Evolutionary conservation across 176 grass and related monocot genomes (phyloP).

Genomic region (Oryza meridionalis): DNA sequence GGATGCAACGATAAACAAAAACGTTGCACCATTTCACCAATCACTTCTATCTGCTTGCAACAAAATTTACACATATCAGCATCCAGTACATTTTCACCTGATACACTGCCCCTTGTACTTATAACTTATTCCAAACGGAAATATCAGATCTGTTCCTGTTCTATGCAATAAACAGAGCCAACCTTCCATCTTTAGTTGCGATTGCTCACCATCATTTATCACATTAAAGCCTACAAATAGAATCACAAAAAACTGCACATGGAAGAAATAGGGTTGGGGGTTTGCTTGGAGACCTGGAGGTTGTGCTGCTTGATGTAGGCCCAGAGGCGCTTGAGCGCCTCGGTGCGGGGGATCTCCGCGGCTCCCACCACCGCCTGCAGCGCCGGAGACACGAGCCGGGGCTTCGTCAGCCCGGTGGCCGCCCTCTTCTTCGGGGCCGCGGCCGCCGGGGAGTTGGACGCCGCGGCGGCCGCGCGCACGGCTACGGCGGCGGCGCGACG

Average conservation of each 20-base stretch:
- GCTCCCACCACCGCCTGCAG: conserved; percentile 76
- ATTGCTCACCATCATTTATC: not conserved
- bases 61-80: not conserved
- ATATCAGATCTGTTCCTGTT: not conserved
- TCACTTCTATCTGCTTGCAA: no score
- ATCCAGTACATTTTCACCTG: not conserved
- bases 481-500: not conserved
- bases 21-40: not conserved
- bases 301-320: conserved; percentile 87
- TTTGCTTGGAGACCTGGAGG: conserved; percentile 61
- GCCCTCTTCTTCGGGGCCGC: conserved; percentile 53
- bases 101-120: not conserved
- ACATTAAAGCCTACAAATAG: not conserved
- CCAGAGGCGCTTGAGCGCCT: conserved; percentile 88
- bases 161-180: not conserved
- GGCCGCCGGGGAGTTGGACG: conserved; percentile 38
- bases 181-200: not conserved
- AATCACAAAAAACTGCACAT: not conserved
- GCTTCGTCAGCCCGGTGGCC: conserved; percentile 71
- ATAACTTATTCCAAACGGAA: not conserved
- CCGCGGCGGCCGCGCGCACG: conserved; percentile 32
- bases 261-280: not conserved
- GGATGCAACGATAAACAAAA: not conserved
- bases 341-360: conserved; percentile 74
- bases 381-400: conserved; percentile 57